Conservation (phyloP, 257 asterid genomes). For the Prunella vulgaris region DNA sequence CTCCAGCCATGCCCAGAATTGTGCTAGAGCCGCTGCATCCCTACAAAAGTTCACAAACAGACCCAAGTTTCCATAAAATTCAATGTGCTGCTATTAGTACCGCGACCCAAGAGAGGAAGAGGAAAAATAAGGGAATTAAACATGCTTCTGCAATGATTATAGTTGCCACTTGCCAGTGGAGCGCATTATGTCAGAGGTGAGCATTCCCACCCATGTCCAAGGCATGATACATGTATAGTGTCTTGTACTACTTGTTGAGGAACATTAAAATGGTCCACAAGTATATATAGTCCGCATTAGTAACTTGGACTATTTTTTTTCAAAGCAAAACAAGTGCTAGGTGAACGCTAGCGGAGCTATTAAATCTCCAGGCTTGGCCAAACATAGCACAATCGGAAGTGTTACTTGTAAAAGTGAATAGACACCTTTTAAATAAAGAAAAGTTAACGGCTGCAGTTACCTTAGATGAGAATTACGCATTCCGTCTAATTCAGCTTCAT, state of each 20-base stretch:
- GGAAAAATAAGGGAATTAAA: neutral
- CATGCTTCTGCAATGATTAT: neutral
- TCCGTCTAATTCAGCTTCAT: slow-evolving; percentile 90
- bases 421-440: neutral
- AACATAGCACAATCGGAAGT: neutral
- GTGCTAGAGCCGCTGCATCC: slow-evolving; percentile 95
- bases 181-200: neutral
- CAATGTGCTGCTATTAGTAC: neutral
- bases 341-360: neutral
- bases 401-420: slow-evolving; percentile 2
- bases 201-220: neutral
- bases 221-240: neutral
- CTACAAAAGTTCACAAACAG: slow-evolving; percentile 34
- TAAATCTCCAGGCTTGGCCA: neutral
- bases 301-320: neutral
- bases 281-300: neutral
- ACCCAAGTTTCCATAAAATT: neutral
- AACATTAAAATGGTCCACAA: neutral
- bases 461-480: slow-evolving; percentile 88
- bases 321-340: neutral
- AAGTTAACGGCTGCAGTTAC: slow-evolving; percentile 30
- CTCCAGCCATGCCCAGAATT: slow-evolving; percentile 96
- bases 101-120: neutral
- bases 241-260: neutral
- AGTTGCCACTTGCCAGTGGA: neutral